Conservation (phyloP, 2,329 filamentous ascomycete species). For the Hirsutella thompsonii region DNA sequence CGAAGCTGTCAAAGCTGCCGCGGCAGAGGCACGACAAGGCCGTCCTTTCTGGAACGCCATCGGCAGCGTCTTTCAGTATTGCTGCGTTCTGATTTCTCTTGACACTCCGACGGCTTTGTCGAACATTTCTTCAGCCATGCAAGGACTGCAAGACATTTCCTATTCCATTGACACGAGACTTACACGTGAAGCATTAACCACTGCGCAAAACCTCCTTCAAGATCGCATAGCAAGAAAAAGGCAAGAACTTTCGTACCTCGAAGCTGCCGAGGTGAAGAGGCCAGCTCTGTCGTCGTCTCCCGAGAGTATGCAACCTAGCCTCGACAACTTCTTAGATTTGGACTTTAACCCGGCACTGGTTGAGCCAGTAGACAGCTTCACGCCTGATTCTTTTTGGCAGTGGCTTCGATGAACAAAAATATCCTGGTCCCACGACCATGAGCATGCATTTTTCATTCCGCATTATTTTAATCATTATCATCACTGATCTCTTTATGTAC, state of each 20-base stretch:
- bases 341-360: too few species aligned
- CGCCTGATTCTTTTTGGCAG: too few species aligned
- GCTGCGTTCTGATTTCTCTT: conserved; percentile 10
- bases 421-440: too few species aligned
- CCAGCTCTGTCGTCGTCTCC: too few species aligned
- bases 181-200: conserved; percentile 10
- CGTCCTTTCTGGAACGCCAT: conserved; percentile 11
- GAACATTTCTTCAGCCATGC: conserved; percentile 6
- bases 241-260: conserved; percentile 8
- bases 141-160: conserved; percentile 8
- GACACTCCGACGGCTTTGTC: conserved; percentile 7
- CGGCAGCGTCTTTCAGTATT: conserved; percentile 12
- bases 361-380: too few species aligned
- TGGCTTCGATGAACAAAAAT: too few species aligned
- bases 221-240: conserved; percentile 8
- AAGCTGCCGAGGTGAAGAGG: conserved; percentile 6
- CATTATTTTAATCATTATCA: too few species aligned
- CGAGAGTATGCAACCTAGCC: too few species aligned
- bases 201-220: conserved; percentile 9
- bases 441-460: too few species aligned
- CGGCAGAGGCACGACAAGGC: conserved; percentile 8
- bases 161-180: conserved; percentile 7
- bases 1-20: neutral
- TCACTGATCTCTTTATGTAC: too few species aligned
- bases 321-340: too few species aligned